phyloP scores from a whole-genome alignment of 257 asterid species.

The Salvia miltiorrhiza region DNA sequence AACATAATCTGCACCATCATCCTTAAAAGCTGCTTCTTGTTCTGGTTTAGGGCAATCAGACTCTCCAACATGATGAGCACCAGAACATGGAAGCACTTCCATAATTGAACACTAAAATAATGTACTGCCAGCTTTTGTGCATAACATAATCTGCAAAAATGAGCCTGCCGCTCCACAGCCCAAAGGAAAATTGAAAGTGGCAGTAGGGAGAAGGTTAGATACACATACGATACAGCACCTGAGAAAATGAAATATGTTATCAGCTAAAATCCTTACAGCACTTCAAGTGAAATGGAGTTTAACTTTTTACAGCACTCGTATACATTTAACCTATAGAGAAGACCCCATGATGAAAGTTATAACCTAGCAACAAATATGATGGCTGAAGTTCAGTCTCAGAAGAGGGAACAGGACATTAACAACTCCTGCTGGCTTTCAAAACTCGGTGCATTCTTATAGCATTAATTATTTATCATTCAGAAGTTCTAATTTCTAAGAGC shows the following conservation, averaged over 20 bases:
- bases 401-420: background rate
- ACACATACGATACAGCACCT: conserved; percentile 12
- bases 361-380: background rate
- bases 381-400: conserved; percentile 2
- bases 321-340: background rate
- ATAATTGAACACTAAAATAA: conserved; percentile 34
- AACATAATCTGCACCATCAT: conserved; percentile 43
- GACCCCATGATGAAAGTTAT: background rate
- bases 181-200: conserved; percentile 14
- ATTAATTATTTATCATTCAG: background rate
- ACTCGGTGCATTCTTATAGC: background rate
- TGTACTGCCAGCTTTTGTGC: conserved; percentile 32
- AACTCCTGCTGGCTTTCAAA: background rate
- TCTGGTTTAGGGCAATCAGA: conserved; percentile 57
- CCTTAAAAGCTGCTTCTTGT: conserved; percentile 39
- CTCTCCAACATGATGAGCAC: conserved; percentile 39
- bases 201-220: background rate
- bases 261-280: conserved; percentile 5
- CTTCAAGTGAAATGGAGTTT: background rate
- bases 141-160: conserved; percentile 25
- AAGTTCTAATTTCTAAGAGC: background rate
- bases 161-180: conserved; percentile 26
- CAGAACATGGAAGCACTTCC: conserved; percentile 76
- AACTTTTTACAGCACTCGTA: background rate
- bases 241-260: conserved; percentile 9